Conservation (phyloP, 1,284 basidiomycete genomes). For the Apiotrichum sp. region DNA sequence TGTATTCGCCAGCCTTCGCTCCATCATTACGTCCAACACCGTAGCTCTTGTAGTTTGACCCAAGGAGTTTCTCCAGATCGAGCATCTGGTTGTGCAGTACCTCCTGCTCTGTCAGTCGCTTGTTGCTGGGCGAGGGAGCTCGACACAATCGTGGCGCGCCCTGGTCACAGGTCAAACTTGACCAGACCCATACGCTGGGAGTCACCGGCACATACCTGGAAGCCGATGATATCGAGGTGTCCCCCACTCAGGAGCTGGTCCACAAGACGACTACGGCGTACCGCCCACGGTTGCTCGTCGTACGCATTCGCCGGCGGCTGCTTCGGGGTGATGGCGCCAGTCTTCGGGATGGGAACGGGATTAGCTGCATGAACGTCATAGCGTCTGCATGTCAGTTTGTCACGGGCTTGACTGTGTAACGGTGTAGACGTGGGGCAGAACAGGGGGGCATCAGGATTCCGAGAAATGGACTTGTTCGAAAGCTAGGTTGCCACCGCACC, state of each 20-base stretch:
- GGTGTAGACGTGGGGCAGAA: too few species aligned
- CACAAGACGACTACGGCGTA: constrained; percentile 35
- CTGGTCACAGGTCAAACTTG: background rate
- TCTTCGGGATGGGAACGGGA: constrained; percentile 30
- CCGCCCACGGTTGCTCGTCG: constrained; percentile 35
- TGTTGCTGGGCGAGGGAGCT: background rate
- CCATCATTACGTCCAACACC: constrained; percentile 63
- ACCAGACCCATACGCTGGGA: background rate
- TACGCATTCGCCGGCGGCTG: constrained; percentile 11
- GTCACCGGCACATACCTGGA: constrained; percentile 23
- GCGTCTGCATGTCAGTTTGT: constrained; percentile 15
- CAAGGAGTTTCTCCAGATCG: constrained; percentile 57
- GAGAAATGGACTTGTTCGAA: background rate
- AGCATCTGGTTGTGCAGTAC: constrained; percentile 56
- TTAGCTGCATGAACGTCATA: constrained; percentile 24
- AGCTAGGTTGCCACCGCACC: too few species aligned
- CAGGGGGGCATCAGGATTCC: too few species aligned
- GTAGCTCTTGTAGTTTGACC: constrained; percentile 53
- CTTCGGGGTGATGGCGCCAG: constrained; percentile 19
- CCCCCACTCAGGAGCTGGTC: constrained; percentile 31
- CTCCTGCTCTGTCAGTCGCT: constrained; percentile 46
- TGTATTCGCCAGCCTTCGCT: constrained; percentile 55
- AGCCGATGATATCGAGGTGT: constrained; percentile 47
- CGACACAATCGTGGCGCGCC: background rate
- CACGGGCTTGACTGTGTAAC: too few species aligned